A percentile compares a stretch with the other conserved stretches of the same genome.
phyloP scores from a whole-genome alignment of 768 basidiomycete species.

The Russula griseocarnosa region DNA sequence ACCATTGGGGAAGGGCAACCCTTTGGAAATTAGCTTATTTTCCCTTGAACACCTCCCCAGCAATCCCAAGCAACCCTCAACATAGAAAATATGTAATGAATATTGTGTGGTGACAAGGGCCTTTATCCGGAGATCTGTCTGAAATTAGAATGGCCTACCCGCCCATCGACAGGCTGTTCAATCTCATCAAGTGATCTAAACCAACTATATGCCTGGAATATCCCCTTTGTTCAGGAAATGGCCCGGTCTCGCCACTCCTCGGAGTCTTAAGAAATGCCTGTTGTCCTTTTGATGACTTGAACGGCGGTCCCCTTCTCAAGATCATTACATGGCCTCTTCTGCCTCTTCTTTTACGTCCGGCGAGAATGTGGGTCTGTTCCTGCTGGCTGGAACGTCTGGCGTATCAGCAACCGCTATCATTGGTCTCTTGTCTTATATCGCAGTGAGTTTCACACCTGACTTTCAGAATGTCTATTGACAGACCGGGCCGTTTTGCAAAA shows the following conservation, averaged over 20 bases:
- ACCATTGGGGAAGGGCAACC: too few relatives aligned
- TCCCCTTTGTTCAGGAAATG: background rate
- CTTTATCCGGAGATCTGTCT: too few relatives aligned
- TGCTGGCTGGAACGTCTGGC: slow-evolving; percentile 29
- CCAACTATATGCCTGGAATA: background rate
- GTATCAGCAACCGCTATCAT: slow-evolving; percentile 29
- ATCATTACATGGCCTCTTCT: background rate
- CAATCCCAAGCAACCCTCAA: too few relatives aligned
- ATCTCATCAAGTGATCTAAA: too few relatives aligned
- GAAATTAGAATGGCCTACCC: too few relatives aligned
- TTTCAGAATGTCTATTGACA: background rate
- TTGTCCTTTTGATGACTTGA: background rate
- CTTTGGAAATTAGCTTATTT: too few relatives aligned
- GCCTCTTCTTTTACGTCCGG: slow-evolving; percentile 24
- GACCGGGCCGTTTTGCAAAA: slow-evolving; percentile 1
- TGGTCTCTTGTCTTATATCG: slow-evolving; percentile 29
- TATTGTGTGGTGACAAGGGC: too few relatives aligned
- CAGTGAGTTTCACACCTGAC: slow-evolving; percentile 19
- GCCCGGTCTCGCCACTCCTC: too few relatives aligned
- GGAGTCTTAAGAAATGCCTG: background rate
- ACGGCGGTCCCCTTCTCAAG: background rate
- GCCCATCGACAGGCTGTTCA: too few relatives aligned
- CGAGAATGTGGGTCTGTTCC: slow-evolving; percentile 30
- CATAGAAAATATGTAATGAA: too few relatives aligned
- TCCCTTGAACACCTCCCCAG: too few relatives aligned